phyloP scores from a whole-genome alignment of 208 protist genomes.

The Crithidia acanthocephali region DNA sequence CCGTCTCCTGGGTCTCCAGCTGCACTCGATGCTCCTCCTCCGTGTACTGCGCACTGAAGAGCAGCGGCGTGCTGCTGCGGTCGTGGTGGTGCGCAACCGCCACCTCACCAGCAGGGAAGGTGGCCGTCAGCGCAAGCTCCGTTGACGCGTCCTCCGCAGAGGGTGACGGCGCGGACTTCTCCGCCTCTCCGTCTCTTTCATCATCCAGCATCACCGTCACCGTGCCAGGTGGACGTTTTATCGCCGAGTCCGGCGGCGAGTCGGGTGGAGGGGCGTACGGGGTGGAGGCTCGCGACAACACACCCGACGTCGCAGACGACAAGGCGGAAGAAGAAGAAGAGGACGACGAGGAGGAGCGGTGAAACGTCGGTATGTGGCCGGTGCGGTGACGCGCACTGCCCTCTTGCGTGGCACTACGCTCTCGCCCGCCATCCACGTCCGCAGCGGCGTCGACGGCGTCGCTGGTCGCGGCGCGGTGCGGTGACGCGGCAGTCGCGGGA shows the following conservation, averaged over 20 bases:
- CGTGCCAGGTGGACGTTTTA: constrained; percentile 4
- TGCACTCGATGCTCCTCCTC: constrained; percentile 43
- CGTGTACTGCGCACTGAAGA: constrained; percentile 20
- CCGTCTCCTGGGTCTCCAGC: constrained; percentile 33
- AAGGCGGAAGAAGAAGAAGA: background rate
- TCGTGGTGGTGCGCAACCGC: background rate
- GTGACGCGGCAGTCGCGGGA: background rate
- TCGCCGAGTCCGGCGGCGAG: constrained; percentile 16
- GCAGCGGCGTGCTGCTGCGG: constrained; percentile 1
- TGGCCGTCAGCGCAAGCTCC: background rate
- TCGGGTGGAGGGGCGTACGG: constrained; percentile 13
- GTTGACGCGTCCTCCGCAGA: background rate
- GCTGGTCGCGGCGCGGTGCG: background rate
- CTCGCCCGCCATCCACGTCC: background rate
- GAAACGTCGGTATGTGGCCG: no score
- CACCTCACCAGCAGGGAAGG: no score
- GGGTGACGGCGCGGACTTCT: background rate
- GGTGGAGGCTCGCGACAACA: background rate
- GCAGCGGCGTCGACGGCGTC: background rate
- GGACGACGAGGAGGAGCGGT: background rate
- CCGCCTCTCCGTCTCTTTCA: background rate
- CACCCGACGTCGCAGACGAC: background rate
- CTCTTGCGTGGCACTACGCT: constrained; percentile 5
- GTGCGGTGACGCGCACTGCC: background rate
- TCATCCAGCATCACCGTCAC: constrained; percentile 1